phyloP scores from a whole-genome alignment of 352 stramenopile species.

The Pythium oligandrum region DNA sequence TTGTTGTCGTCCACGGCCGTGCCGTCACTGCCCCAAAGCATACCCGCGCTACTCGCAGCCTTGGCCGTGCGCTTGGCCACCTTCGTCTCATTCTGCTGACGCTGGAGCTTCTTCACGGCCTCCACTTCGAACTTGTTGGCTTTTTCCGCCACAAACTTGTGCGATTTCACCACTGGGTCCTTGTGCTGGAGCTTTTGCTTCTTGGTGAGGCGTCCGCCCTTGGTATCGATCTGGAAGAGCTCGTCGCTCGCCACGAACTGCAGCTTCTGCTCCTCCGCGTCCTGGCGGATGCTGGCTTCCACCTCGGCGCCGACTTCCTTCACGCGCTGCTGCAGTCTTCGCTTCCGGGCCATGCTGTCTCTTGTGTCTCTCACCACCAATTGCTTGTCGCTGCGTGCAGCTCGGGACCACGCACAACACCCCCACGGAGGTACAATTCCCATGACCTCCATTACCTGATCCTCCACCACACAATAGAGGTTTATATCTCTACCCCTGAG shows the following conservation, averaged over 20 bases:
- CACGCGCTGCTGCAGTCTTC: conserved; percentile 60
- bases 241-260: conserved; percentile 59
- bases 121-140: conserved; percentile 51
- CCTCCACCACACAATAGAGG: too few species aligned
- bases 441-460: too few species aligned
- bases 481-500: too few species aligned
- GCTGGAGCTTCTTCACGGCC: conserved; percentile 54
- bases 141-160: conserved; percentile 65
- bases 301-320: conserved; percentile 63
- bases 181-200: conserved; percentile 65
- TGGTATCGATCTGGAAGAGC: conserved; percentile 80
- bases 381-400: background rate
- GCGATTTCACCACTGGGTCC: conserved; percentile 64
- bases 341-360: conserved; percentile 40
- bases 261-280: conserved; percentile 78
- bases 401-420: too few species aligned
- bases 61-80: conserved; percentile 14
- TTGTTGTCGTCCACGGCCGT: conserved; percentile 28
- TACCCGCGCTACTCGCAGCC: conserved; percentile 3
- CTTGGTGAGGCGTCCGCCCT: conserved; percentile 60
- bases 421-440: too few species aligned
- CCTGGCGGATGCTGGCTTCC: conserved; percentile 74
- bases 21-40: conserved; percentile 47
- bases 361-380: conserved; percentile 7
- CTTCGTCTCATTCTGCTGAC: conserved; percentile 8